Evolutionary conservation across 768 basidiomycete species (phyloP), one percentile per base, ranked within the genome.

Genomic region (Lactifluus hygrophoroides): DNA sequence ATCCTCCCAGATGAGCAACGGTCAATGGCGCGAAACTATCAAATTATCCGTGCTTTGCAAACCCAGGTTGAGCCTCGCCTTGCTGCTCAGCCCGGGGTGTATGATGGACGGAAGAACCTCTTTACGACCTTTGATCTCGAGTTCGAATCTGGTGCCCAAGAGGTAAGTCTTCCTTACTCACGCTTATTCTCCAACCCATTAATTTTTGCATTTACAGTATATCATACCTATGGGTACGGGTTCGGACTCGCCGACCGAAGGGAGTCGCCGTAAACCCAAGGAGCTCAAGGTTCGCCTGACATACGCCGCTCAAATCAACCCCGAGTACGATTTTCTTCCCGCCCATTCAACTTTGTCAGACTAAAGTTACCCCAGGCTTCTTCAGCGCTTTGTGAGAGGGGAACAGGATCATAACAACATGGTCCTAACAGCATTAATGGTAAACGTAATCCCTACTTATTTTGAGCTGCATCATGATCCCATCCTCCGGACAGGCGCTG

Each of bases 71-170:
- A 82, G 0, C 80, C 80, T 0, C 71, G 78, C 28, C 75, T 87
- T 19, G 88, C 90, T 66, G 86, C 81, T 3, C 88, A 85, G 9
- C 80, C 77, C 7, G 84, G 77, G n/a, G 88, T 80, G 0, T 91
- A 88, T 57, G 90, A 91, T 50, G 89, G 89, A 0, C 76, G 85
- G 38, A 91, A 90, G 69, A 91, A 90, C 58, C 69, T 84, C 51
- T 91, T 88, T 63, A 76, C 85, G 19, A 71, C 81, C 11, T 76
- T 79, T 32, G 75, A 79, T 51, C 73, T 90, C 3, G 80, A 83
- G 0, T 83, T 92, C 28, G 80, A 78, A 48, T 14, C 30, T 2
- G 76, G 75, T n/a, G 46, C 61, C 8, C 66, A 58, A 58, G 86
- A 84, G 72, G 86, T 78, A 64, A 61, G 73, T 69, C 14, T 50